Base-by-base conservation (phyloP, 1,284 basidiomycete species). In the Sporisorium iseilematis-ciliati region DNA sequence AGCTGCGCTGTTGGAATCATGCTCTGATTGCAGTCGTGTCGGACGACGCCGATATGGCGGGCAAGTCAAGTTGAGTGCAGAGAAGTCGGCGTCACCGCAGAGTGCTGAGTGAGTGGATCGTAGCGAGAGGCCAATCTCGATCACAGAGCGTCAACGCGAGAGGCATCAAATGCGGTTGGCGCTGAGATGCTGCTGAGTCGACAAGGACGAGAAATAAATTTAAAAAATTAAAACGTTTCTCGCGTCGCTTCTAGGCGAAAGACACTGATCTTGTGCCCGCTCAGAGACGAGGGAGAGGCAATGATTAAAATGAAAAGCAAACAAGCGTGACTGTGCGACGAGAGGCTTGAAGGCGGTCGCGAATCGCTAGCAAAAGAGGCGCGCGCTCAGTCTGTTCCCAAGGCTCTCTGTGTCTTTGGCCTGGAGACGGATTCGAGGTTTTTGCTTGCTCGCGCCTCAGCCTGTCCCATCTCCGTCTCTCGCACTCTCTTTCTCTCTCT, bases 401-500 rank as follows among this genome's bases (percentile, higher is more conserved):
- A 8, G 7, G 6, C 33, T 33, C 33, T 33, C 33, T 33, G 7
- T 33, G 5, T 31, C 29, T 2, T 2, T 16, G 35, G 35, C 35
- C 16, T 38, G 35, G 23, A 16, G 25, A 16, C 20, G 33, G 50
- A 53, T 53, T 53, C 51, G 51, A 53, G 51, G 38, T 54, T 43
- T 43, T 29, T 31, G 41, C 40, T 31, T 41, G 25, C 31, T 16
- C 33, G 33, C 35, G 48, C 25, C 29, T 29, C 31, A 16, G 49
- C 49, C 49, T 29, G 18, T 48, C 25, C 46, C 46, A 48, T 48
- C 46, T 29, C 25, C 26, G 25, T 29, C 29, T 29, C 50, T 29
- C 41, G 2, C 25, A 26, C 41, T 18, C 41, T 29, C 41, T 6
- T 18, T 41, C 41, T 18, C 41, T 43, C 26, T 31, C 33, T n/a